Base-by-base conservation (phyloP, 768 basidiomycete genomes). In the Auricularia sp. region DNA sequence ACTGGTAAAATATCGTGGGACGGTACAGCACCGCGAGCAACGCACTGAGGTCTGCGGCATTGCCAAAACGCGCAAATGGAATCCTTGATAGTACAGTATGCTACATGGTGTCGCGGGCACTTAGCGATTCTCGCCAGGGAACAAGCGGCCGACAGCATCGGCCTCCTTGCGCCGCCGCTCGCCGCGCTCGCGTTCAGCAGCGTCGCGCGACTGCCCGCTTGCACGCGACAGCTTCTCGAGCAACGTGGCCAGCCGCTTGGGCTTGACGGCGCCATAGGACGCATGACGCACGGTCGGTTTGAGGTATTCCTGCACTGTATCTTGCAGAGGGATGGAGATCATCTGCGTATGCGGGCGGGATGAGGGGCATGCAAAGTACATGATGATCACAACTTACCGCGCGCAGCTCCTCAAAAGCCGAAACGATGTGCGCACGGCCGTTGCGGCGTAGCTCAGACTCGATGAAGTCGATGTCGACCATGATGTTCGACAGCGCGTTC, bases 401-500 rank as follows among this genome's bases (percentile, higher is more conserved):
- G 62, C 87, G 89, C 66, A 98, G 77, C 73, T 96, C 94, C 24
- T 80, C 75, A 74, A 98, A 96, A 16, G 86, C 87, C 11, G 83
- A 76, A 63, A 80, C 81, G 29, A 95, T 79, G 72, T 91, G 86
- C 1, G 81, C 77, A 70, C 89, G 82, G 24, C 88, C 91, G 63
- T 89, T 86, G 56, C 86, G 79, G 69, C 84, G 86, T 68, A 95
- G 83, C 70, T 94, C 90, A n/a, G 85, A 85, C 68, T 96, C 92
- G 63, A 98, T 80, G 74, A 95, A 97, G 65, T 87, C 85, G 66
- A 94, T 83, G 72, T 98, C 95, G 59, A 89, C 83, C 63, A 90
- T 78, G 61, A 98, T 82, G 69, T 95, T 96, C 37, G 88, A 84
- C 54, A 97, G 81, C 1, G 91, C 94, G 70, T 90, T 88, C 70